Conservation (phyloP, 441 rosid species). For the Biscutella laevigata region DNA sequence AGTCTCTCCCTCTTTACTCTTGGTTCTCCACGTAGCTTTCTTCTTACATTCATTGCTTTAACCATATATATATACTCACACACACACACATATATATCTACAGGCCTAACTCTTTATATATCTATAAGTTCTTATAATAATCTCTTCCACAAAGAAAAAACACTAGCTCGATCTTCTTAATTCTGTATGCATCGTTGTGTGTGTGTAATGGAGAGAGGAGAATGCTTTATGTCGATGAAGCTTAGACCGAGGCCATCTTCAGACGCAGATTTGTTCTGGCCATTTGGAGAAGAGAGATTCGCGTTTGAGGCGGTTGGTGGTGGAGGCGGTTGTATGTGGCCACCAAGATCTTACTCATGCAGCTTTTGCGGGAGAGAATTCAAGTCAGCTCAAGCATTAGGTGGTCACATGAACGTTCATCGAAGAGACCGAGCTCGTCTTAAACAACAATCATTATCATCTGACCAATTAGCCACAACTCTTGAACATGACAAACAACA, state of each 20-base stretch:
- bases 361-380: constrained; percentile 56
- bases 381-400: constrained; percentile 64
- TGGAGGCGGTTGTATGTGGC: constrained; percentile 59
- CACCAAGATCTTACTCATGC: constrained; percentile 53
- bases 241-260: constrained; percentile 11
- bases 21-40: constrained; percentile 23
- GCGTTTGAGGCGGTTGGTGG: constrained; percentile 39
- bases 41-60: constrained; percentile 28
- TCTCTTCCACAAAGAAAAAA: neutral
- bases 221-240: constrained; percentile 26
- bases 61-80: constrained; percentile 21
- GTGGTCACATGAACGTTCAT: constrained; percentile 75
- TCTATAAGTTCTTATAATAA: constrained; percentile 6
- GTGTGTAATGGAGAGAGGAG: constrained; percentile 20
- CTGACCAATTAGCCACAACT: constrained; percentile 16
- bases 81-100: neutral
- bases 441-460: constrained; percentile 29
- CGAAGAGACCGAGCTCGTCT: constrained; percentile 60
- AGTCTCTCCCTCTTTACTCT: constrained; percentile 28
- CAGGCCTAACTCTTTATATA: constrained; percentile 22
- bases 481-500: constrained; percentile 16
- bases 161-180: neutral
- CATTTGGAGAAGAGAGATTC: constrained; percentile 39
- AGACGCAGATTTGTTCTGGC: constrained; percentile 9
- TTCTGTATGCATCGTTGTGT: constrained; percentile 1